A percentile compares a stretch with the other conserved stretches of the same genome.
Evolutionary conservation across 176 grass and related monocot genomes (phyloP).

Genomic region (Triticum timopheevii): DNA sequence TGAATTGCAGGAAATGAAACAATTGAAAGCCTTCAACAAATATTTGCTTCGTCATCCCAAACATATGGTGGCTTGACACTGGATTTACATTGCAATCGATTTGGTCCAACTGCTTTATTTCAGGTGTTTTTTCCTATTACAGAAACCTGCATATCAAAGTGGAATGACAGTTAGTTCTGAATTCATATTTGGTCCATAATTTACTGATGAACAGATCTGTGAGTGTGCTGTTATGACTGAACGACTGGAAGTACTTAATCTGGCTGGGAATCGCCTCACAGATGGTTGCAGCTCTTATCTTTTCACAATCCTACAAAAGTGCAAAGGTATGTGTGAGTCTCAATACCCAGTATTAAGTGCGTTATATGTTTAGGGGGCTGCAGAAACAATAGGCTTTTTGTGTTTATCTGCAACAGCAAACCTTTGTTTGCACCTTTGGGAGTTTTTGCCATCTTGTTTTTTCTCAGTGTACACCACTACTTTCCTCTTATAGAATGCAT

Average conservation of each 20-base stretch:
- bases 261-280: slow-evolving; percentile 92
- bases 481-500: slow-evolving; percentile 25
- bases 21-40: slow-evolving; percentile 89
- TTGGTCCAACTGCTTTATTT: slow-evolving; percentile 96
- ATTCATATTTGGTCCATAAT: slow-evolving; percentile 12
- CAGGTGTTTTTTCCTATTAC: slow-evolving; percentile 53
- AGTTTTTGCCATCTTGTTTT: slow-evolving; percentile 28
- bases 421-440: neutral
- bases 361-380: neutral
- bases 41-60: slow-evolving; percentile 82
- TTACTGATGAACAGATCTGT: slow-evolving; percentile 69
- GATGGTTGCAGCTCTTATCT: slow-evolving; percentile 96
- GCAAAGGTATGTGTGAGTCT: slow-evolving; percentile 62
- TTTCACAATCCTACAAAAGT: slow-evolving; percentile 80
- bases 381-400: neutral
- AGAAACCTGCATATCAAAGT: slow-evolving; percentile 30
- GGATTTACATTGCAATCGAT: slow-evolving; percentile 90
- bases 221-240: slow-evolving; percentile 73
- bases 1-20: slow-evolving; percentile 79
- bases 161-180: slow-evolving; percentile 2
- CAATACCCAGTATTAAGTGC: neutral
- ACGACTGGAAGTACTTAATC: slow-evolving; percentile 94
- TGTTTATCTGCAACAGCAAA: neutral
- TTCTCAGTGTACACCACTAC: neutral
- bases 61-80: slow-evolving; percentile 94